These are phyloP conservation scores for Ogataea nitratoaversa DNA, from an alignment of 805 yeast genomes.

Conservation along the genomic window DNA sequence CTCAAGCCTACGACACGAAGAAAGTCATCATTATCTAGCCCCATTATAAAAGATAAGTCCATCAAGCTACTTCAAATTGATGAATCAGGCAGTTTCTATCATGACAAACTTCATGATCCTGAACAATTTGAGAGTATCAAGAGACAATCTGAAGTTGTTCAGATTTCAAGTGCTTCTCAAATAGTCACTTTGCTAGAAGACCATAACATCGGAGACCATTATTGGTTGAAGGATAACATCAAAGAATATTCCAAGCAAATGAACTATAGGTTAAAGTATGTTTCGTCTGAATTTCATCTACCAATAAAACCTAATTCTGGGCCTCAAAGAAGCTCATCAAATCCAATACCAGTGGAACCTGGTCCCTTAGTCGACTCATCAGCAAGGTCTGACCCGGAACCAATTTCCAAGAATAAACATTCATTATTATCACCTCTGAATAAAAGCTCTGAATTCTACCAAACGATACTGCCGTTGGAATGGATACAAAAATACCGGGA, in stretches of 20 bases:
- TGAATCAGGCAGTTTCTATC: constrained; percentile 9
- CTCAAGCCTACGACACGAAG: constrained; percentile 12
- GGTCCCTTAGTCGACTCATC: not conserved
- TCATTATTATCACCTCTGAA: constrained; percentile 43
- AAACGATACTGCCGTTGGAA: constrained; percentile 37
- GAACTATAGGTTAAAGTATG: constrained; percentile 30
- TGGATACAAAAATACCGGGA: constrained; percentile 54
- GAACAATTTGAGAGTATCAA: constrained; percentile 9
- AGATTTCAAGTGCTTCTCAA: constrained; percentile 28
- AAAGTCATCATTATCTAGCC: constrained; percentile 1
- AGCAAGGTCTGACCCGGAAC: not conserved
- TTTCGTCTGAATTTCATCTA: constrained; percentile 23
- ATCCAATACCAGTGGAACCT: not conserved
- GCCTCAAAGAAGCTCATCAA: not conserved
- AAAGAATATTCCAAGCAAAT: constrained; percentile 13
- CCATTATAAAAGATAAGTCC: constrained; percentile 7
- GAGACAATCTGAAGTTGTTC: constrained; percentile 19
- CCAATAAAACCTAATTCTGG: constrained; percentile 12
- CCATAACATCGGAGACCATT: constrained; percentile 23
- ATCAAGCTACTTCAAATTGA: constrained; percentile 1
- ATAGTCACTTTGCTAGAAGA: constrained; percentile 27
- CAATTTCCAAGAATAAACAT: not conserved
- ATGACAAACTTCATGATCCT: constrained; percentile 1
- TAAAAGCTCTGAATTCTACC: constrained; percentile 36
- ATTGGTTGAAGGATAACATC: constrained; percentile 15